Conservation (phyloP, 2,329 filamentous ascomycete species). For the Leptoxyphium fumago region DNA sequence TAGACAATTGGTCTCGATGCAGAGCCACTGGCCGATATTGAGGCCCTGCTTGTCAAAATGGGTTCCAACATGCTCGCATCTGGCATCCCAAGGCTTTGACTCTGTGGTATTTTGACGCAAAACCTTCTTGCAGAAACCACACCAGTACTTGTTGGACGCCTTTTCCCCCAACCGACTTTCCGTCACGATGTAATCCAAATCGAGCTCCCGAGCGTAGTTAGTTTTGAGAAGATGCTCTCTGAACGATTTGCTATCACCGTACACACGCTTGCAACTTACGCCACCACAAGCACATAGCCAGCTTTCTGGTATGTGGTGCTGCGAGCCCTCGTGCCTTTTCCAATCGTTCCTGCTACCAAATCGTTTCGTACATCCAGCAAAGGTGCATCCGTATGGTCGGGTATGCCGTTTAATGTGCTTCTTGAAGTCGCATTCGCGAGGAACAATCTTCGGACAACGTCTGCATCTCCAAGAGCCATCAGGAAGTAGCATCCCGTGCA, state of each 20-base stretch:
- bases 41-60: conserved; percentile 46
- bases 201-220: background rate
- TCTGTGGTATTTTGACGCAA: conserved; percentile 33
- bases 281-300: conserved; percentile 48
- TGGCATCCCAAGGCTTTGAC: conserved; percentile 42
- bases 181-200: conserved; percentile 24
- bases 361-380: conserved; percentile 48
- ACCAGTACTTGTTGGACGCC: conserved; percentile 61
- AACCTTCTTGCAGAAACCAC: conserved; percentile 58
- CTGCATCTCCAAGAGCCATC: background rate
- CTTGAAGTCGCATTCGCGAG: conserved; percentile 27
- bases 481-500: background rate
- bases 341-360: conserved; percentile 93
- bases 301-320: conserved; percentile 56
- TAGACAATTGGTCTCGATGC: conserved; percentile 21
- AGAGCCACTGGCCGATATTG: conserved; percentile 43
- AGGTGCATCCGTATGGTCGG: conserved; percentile 72
- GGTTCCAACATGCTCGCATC: conserved; percentile 61
- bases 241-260: background rate
- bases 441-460: conserved; percentile 11
- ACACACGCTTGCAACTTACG: background rate
- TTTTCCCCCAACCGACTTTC: conserved; percentile 45
- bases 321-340: conserved; percentile 77
- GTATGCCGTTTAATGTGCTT: conserved; percentile 76
- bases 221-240: background rate